These are phyloP conservation scores for Viridothelium virens DNA, from an alignment of 495 filamentous ascomycete genomes.

Conservation along the genomic window DNA sequence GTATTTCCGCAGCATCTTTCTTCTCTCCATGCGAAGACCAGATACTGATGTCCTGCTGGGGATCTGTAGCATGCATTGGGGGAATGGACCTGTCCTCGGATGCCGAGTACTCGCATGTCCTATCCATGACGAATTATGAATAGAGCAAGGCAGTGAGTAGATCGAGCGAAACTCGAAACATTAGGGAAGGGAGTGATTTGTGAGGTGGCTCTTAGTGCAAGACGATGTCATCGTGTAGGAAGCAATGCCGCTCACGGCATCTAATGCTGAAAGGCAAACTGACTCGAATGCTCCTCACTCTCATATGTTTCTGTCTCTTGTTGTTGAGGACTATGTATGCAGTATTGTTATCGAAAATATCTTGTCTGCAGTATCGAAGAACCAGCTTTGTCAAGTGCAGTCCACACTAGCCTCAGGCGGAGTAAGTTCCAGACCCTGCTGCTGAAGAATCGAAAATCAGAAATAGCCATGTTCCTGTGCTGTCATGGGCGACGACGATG, in stretches of 20 bases:
- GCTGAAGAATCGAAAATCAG: constrained; percentile 10
- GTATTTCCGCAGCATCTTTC: constrained; percentile 6
- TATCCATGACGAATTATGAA: constrained; percentile 1
- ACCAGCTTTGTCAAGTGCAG: constrained; percentile 5
- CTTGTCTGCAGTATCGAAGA: constrained; percentile 7
- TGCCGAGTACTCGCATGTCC: constrained; percentile 8
- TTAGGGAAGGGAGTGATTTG: constrained; percentile 6
- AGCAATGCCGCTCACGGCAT: constrained; percentile 2
- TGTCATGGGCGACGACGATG: constrained; percentile 8
- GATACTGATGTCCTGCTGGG: background rate
- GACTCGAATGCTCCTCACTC: constrained; percentile 7
- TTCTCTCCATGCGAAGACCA: constrained; percentile 11
- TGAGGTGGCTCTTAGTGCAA: constrained; percentile 7
- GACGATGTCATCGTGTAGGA: constrained; percentile 12
- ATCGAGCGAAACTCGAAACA: constrained; percentile 8
- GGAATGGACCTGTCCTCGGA: constrained; percentile 7
- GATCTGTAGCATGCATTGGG: constrained; percentile 5
- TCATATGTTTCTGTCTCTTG: constrained; percentile 9
- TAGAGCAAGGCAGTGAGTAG: constrained; percentile 9
- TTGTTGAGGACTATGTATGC: constrained; percentile 3
- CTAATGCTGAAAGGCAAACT: constrained; percentile 9
- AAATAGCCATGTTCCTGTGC: constrained; percentile 9
- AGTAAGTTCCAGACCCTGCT: constrained; percentile 11
- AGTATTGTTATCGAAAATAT: constrained; percentile 10
- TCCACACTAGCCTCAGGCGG: background rate